Evolutionary conservation across 2,329 filamentous ascomycete species (phyloP), one percentile per base, ranked within the genome.

Genomic region (Rhynchosporium agropyri): DNA sequence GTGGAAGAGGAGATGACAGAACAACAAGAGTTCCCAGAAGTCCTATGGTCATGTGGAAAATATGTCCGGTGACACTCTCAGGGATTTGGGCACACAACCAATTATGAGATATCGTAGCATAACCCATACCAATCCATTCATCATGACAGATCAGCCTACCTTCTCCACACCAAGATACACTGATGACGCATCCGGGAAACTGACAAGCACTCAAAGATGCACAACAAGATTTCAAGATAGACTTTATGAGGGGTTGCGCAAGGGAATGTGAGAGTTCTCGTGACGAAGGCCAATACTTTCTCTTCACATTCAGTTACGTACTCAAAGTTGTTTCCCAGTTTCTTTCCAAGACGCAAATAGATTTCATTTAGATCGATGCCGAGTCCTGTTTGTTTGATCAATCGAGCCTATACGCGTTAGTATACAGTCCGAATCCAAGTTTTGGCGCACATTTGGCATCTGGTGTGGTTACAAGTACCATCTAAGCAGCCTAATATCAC

Each of bases 311-410:
- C 6, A 3, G 7, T 4, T 9, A 1, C n/a, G 1, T 6, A 3
- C n/a, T 8, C 26, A 40, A 54, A 10, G 38, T 1, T 2, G 9
- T 9, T 31, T 13, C 26, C 10, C 20, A 61, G 59, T 36, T 61
- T 36, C 48, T 61, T 36, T 50, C 59, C 13, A 56, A 50, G 6
- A 61, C 59, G 15, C 53, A 61, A 26, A 50, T 51, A n/a, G 59
- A 61, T 42, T 61, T 61, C 42, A 61, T 61, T 15, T 61, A 51
- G 42, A 55, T 61, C 15, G 59, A 61, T 43, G 59, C 33, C 13
- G 59, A 61, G 26, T 51, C 56, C 50, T 51, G 42, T 28, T 56
- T 61, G 50, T 61, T 61, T 38, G 53, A 61, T 43, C 59, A 51
- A 3, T 36, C 53, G 9, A 56, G 42, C 28, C n/a, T 56, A 12